These are phyloP conservation scores for Conringia planisiliqua DNA, from an alignment of 345 rosid genomes.

Conservation along the genomic window DNA sequence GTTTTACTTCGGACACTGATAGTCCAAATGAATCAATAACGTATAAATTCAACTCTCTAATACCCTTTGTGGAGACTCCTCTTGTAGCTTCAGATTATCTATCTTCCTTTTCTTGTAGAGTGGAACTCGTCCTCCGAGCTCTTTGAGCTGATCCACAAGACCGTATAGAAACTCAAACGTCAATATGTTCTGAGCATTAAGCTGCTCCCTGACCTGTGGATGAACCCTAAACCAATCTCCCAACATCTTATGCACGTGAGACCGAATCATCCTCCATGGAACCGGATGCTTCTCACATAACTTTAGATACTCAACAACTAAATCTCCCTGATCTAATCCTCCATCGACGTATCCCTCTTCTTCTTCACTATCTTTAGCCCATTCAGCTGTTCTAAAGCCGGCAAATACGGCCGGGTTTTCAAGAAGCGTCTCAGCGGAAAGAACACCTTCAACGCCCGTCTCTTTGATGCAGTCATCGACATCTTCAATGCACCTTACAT, in stretches of 20 bases:
- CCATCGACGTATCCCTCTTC: slow-evolving; percentile 41
- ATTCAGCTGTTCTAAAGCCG: slow-evolving; percentile 71
- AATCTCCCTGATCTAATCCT: slow-evolving; percentile 70
- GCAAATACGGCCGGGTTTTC: slow-evolving; percentile 92
- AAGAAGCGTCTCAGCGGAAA: slow-evolving; percentile 93
- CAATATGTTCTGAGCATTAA: slow-evolving; percentile 64
- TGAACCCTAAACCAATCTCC: slow-evolving; percentile 85
- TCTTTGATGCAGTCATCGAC: slow-evolving; percentile 57
- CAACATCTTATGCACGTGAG: slow-evolving; percentile 86
- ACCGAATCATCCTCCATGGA: slow-evolving; percentile 89
- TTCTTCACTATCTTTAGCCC: slow-evolving; percentile 47
- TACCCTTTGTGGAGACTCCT: slow-evolving; percentile 4
- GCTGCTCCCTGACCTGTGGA: slow-evolving; percentile 70
- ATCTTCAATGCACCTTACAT: slow-evolving; percentile 79
- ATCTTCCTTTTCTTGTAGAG: slow-evolving; percentile 48
- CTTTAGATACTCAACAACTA: slow-evolving; percentile 69
- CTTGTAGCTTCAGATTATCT: background rate
- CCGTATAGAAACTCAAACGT: slow-evolving; percentile 76
- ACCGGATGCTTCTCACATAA: slow-evolving; percentile 87
- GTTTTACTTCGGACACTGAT: background rate
- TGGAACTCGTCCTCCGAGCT: slow-evolving; percentile 63
- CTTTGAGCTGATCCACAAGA: slow-evolving; percentile 62
- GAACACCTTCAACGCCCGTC: slow-evolving; percentile 88
- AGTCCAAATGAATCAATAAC: slow-evolving; percentile 15
- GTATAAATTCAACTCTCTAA: slow-evolving; percentile 6